phyloP scores from a whole-genome alignment of 129 eudicot species.

The Helianthus tuberosus region DNA sequence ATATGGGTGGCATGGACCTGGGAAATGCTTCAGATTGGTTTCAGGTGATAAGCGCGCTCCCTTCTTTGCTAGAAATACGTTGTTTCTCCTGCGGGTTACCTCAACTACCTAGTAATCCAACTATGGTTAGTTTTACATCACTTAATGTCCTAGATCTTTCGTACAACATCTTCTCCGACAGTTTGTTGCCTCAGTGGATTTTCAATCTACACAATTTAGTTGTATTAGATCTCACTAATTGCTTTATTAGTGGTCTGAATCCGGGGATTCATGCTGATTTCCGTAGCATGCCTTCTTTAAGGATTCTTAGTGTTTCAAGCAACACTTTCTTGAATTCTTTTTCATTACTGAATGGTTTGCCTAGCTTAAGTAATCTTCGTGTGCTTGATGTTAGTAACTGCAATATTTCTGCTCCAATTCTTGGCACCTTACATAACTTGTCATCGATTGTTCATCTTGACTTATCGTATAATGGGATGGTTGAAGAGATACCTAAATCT shows the following conservation, averaged over 20 bases:
- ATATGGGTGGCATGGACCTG: conserved; percentile 8
- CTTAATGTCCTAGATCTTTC: conserved; percentile 26
- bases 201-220: conserved; percentile 1
- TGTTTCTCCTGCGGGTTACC: background rate
- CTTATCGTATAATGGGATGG: conserved; percentile 14
- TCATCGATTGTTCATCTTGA: conserved; percentile 10
- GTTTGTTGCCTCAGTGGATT: conserved; percentile 17
- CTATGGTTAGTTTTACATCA: conserved; percentile 16
- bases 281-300: conserved; percentile 13
- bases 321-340: conserved; percentile 11
- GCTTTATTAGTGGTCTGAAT: background rate
- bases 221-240: conserved; percentile 15
- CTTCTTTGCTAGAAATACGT: conserved; percentile 21
- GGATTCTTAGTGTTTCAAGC: background rate
- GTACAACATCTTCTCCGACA: background rate
- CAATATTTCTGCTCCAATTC: conserved; percentile 15
- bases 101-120: conserved; percentile 1
- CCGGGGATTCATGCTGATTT: conserved; percentile 11
- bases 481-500: conserved; percentile 15
- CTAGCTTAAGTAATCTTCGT: conserved; percentile 21
- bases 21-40: conserved; percentile 16
- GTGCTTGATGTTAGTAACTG: conserved; percentile 26
- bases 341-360: background rate
- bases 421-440: background rate
- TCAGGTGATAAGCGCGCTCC: background rate